These are phyloP conservation scores for Mikania micrantha DNA, from an alignment of 129 eudicot species.

Conservation along the genomic window DNA sequence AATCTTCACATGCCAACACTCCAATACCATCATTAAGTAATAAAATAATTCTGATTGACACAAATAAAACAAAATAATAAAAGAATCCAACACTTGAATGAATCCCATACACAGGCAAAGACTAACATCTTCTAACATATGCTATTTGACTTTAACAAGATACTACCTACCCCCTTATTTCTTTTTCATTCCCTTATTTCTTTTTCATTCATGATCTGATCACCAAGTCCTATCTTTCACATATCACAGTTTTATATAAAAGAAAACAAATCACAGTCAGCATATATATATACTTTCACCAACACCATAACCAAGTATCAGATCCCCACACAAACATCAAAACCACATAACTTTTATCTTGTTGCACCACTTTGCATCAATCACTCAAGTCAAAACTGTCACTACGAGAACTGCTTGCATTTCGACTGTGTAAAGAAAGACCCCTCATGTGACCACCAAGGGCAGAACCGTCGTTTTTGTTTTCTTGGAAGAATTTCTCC, in stretches of 20 bases:
- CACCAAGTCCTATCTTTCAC: slow-evolving; percentile 24
- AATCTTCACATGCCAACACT: background rate
- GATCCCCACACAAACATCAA: slow-evolving; percentile 16
- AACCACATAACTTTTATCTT: slow-evolving; percentile 11
- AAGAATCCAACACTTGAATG: slow-evolving; percentile 19
- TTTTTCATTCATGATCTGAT: slow-evolving; percentile 10
- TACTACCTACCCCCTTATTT: slow-evolving; percentile 14
- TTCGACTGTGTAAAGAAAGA: slow-evolving; percentile 78
- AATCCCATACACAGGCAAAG: slow-evolving; percentile 26
- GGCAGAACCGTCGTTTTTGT: slow-evolving; percentile 49
- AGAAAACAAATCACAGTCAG: slow-evolving; percentile 16
- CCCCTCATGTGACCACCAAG: slow-evolving; percentile 69
- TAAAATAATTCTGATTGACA: slow-evolving; percentile 1
- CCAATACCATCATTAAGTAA: background rate
- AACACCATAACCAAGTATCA: slow-evolving; percentile 15
- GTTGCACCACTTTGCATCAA: slow-evolving; percentile 16
- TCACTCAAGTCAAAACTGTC: slow-evolving; percentile 61
- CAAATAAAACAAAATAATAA: slow-evolving; percentile 17
- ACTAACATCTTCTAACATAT: slow-evolving; percentile 28
- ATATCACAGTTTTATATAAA: slow-evolving; percentile 26
- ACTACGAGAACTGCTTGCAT: slow-evolving; percentile 67
- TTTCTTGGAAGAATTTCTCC: slow-evolving; percentile 84
- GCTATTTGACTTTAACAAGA: slow-evolving; percentile 26
- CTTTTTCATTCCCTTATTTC: too few species aligned
- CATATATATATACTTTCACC: slow-evolving; percentile 22